Conservation (phyloP, 177 flowering plant genomes). For the Vitis hybrid region DNA sequence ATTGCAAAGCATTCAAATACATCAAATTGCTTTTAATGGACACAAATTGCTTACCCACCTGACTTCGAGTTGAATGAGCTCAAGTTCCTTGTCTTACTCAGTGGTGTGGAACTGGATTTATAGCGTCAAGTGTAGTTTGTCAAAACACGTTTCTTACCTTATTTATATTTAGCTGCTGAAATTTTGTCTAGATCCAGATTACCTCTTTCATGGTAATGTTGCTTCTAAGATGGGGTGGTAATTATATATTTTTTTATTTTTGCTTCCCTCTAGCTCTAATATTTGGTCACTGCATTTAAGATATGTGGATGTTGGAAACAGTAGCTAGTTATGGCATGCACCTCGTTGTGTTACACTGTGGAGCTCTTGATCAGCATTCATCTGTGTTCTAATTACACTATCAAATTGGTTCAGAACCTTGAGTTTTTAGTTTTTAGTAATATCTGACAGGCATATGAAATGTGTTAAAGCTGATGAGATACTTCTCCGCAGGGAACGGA, state of each 20-base stretch:
- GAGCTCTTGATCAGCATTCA: neutral
- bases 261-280: neutral
- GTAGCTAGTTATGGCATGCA: too few species aligned
- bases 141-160: too few species aligned
- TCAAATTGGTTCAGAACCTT: neutral
- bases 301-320: neutral
- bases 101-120: too few species aligned
- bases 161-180: neutral
- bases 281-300: neutral
- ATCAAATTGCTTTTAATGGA: neutral
- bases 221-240: neutral
- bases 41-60: neutral
- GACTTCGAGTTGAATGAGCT: too few species aligned
- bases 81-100: too few species aligned
- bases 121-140: too few species aligned
- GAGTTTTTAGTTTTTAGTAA: neutral
- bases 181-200: neutral
- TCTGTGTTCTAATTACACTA: neutral
- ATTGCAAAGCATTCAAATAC: conserved; percentile 1
- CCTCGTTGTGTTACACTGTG: too few species aligned
- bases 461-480: conserved; percentile 9
- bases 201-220: neutral
- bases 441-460: neutral
- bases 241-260: neutral
- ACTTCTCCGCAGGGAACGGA: conserved; percentile 60